phyloP scores from a whole-genome alignment of 208 protist species.

The Entamoeba histolytica region DNA sequence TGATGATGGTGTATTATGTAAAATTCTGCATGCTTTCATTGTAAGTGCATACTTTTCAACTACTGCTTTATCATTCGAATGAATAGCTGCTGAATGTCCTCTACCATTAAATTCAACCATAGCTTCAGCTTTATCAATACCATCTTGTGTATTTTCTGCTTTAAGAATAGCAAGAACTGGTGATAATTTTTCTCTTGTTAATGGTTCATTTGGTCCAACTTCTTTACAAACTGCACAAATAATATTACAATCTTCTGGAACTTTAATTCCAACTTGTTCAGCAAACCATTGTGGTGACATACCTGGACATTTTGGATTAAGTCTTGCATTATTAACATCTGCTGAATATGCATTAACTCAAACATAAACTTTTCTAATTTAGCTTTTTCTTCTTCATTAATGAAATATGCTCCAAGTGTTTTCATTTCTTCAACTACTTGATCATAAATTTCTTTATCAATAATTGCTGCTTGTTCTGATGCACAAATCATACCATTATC shows the following conservation, averaged over 20 bases:
- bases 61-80: not conserved
- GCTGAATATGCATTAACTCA: not conserved
- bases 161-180: slow-evolving; percentile 24
- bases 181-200: slow-evolving; percentile 24
- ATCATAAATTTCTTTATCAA: slow-evolving; percentile 6
- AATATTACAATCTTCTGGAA: slow-evolving; percentile 3
- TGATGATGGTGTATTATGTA: slow-evolving; percentile 17
- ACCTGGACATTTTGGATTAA: slow-evolving; percentile 23
- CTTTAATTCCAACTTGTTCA: slow-evolving; percentile 14
- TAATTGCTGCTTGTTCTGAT: slow-evolving; percentile 20
- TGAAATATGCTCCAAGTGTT: slow-evolving; percentile 10
- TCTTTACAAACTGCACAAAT: slow-evolving; percentile 1
- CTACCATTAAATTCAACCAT: slow-evolving; percentile 7
- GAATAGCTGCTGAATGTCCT: slow-evolving; percentile 23
- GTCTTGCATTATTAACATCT: not conserved
- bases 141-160: not conserved
- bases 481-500: slow-evolving; percentile 32
- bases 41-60: not conserved
- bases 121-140: slow-evolving; percentile 2
- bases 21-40: too few relatives aligned
- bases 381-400: slow-evolving; percentile 19
- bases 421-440: slow-evolving; percentile 1
- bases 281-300: slow-evolving; percentile 18
- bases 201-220: not conserved
- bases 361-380: slow-evolving; percentile 17